Evolutionary conservation across 345 rosid species (phyloP).

Genomic region (Brassica rapa): DNA sequence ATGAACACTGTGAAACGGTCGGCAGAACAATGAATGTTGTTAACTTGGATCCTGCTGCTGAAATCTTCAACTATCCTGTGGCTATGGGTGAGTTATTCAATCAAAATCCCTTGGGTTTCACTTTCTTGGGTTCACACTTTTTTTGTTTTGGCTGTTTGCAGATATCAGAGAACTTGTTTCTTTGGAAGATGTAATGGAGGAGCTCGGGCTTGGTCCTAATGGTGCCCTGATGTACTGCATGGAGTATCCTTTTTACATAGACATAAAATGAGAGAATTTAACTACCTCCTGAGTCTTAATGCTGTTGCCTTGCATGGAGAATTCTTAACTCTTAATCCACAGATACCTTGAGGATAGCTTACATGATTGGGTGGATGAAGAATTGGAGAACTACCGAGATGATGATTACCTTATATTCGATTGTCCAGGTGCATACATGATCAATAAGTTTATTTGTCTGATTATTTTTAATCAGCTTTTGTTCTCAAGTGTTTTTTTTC

Average conservation of each 20-base stretch:
- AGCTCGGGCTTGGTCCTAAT: constrained; percentile 83
- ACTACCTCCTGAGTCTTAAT: neutral
- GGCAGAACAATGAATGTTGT: constrained; percentile 69
- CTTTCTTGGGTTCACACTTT: constrained; percentile 1
- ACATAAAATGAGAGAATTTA: neutral
- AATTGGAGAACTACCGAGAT: constrained; percentile 80
- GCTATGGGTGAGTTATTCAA: constrained; percentile 62
- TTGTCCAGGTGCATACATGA: constrained; percentile 74
- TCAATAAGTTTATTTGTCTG: constrained; percentile 12
- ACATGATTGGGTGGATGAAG: constrained; percentile 87
- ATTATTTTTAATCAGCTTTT: neutral
- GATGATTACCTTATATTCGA: constrained; percentile 90
- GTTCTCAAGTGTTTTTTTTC: neutral
- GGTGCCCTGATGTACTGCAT: constrained; percentile 89
- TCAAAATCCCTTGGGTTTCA: neutral
- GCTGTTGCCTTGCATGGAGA: neutral
- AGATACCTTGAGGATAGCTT: constrained; percentile 80
- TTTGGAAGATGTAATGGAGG: constrained; percentile 95
- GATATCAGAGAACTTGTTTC: constrained; percentile 89
- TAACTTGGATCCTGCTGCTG: constrained; percentile 95
- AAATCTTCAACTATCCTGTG: constrained; percentile 83
- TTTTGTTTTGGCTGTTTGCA: constrained; percentile 33
- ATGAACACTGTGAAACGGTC: constrained; percentile 65
- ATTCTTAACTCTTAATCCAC: constrained; percentile 38
- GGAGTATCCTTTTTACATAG: constrained; percentile 73